Percentiles rank a stretch among this genome's conserved stretches.
Conservation (phyloP, 441 rosid species). For the Flueggea neowawraea region DNA sequence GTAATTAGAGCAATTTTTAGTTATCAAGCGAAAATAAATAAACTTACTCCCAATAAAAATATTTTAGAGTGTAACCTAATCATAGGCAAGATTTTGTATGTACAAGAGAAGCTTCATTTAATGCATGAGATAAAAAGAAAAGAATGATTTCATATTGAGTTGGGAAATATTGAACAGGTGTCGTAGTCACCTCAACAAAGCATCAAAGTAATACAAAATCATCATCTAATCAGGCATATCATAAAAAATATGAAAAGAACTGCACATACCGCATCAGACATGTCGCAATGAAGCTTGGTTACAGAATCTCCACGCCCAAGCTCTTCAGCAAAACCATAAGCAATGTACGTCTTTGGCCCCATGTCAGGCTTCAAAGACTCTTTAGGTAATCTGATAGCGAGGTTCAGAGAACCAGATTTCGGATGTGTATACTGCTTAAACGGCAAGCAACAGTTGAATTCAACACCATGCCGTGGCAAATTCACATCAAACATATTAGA, state of each 20-base stretch:
- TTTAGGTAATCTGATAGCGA: slow-evolving; percentile 57
- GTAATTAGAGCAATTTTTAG: no score
- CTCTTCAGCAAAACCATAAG: slow-evolving; percentile 72
- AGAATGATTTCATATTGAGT: no score
- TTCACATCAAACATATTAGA: slow-evolving; percentile 47
- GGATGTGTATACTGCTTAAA: slow-evolving; percentile 85
- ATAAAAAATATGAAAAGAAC: background rate
- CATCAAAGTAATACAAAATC: no score
- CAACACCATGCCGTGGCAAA: slow-evolving; percentile 75
- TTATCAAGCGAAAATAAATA: no score
- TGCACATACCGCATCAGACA: slow-evolving; percentile 86
- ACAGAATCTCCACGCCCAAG: slow-evolving; percentile 95
- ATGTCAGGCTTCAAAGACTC: slow-evolving; percentile 70
- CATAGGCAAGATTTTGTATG: no score
- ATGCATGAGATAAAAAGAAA: no score
- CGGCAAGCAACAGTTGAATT: slow-evolving; percentile 71
- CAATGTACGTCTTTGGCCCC: slow-evolving; percentile 95
- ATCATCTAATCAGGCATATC: background rate
- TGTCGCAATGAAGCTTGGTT: slow-evolving; percentile 92
- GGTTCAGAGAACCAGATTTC: slow-evolving; percentile 53
- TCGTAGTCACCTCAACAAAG: no score
- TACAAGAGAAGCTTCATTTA: no score
- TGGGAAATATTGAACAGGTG: no score
- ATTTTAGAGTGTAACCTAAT: no score
- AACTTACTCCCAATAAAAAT: no score